phyloP scores from a whole-genome alignment of 1,284 basidiomycete genomes.

The Cryptococcus wingfieldii region DNA sequence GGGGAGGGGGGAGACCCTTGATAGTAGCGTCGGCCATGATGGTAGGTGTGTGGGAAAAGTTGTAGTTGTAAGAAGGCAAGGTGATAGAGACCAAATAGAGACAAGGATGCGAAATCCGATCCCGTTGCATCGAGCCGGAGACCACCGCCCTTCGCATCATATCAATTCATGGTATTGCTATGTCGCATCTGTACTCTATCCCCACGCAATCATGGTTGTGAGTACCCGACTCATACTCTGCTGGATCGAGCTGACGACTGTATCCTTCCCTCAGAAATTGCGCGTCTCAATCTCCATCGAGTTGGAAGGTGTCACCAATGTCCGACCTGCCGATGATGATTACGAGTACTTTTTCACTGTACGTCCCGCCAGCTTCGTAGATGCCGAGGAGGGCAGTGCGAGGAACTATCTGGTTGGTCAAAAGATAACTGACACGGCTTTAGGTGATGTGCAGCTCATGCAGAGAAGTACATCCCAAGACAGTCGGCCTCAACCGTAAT shows the following conservation, averaged over 20 bases:
- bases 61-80: too few relatives aligned
- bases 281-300: conserved; percentile 46
- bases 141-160: too few relatives aligned
- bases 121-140: too few relatives aligned
- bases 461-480: conserved; percentile 45
- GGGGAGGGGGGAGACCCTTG: conserved; percentile 69
- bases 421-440: background rate
- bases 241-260: too few relatives aligned
- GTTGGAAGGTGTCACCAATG: conserved; percentile 44
- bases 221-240: background rate
- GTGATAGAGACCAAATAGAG: too few relatives aligned
- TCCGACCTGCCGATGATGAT: conserved; percentile 35
- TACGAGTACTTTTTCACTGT: conserved; percentile 49
- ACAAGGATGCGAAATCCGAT: too few relatives aligned
- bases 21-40: conserved; percentile 52
- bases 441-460: conserved; percentile 46
- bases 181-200: background rate
- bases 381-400: background rate
- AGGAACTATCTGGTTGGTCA: background rate
- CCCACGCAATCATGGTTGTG: background rate
- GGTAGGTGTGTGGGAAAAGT: background rate
- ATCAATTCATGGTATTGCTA: too few relatives aligned
- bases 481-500: conserved; percentile 42
- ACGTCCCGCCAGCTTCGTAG: conserved; percentile 7
- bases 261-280: conserved; percentile 36